A percentile compares a stretch with the other conserved stretches of the same genome.
phyloP scores from a whole-genome alignment of 2,329 filamentous ascomycete genomes.

The Trichoderma polysporum region DNA sequence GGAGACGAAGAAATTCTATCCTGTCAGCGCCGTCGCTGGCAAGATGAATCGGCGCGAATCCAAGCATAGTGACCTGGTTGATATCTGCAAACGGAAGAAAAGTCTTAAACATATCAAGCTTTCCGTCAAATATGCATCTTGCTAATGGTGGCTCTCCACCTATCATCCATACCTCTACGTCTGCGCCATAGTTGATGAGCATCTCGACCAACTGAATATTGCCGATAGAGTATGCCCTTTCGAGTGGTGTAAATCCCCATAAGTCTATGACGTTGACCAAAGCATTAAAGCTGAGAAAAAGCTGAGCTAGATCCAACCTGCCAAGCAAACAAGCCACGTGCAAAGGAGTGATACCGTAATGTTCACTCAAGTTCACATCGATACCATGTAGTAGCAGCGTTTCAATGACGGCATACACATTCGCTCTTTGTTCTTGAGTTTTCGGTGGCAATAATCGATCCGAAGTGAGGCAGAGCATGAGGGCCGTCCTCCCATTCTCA shows the following conservation, averaged over 20 bases:
- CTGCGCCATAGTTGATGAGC: slow-evolving; percentile 23
- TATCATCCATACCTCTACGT: slow-evolving; percentile 19
- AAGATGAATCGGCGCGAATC: slow-evolving; percentile 20
- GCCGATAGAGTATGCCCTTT: slow-evolving; percentile 18
- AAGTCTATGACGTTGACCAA: slow-evolving; percentile 19
- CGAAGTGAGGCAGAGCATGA: slow-evolving; percentile 10
- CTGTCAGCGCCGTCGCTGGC: slow-evolving; percentile 12
- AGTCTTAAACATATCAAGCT: slow-evolving; percentile 19
- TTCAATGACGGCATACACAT: neutral
- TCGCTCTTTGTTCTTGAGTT: neutral
- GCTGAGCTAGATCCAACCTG: slow-evolving; percentile 7
- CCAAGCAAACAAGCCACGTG: slow-evolving; percentile 14
- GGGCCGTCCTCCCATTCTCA: slow-evolving; percentile 19
- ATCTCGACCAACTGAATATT: slow-evolving; percentile 16
- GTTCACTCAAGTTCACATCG: slow-evolving; percentile 8
- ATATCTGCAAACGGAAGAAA: slow-evolving; percentile 17
- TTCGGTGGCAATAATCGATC: slow-evolving; percentile 6
- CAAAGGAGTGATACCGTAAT: slow-evolving; percentile 16
- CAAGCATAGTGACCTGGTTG: slow-evolving; percentile 8
- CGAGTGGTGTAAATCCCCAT: slow-evolving; percentile 21
- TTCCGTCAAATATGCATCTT: slow-evolving; percentile 16
- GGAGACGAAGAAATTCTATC: slow-evolving; percentile 20
- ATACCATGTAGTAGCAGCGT: slow-evolving; percentile 10
- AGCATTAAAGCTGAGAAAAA: slow-evolving; percentile 24
- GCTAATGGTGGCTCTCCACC: slow-evolving; percentile 18